Base-by-base conservation (phyloP, 202 grass and related monocot genomes). In the Tripidium arundinaceum region DNA sequence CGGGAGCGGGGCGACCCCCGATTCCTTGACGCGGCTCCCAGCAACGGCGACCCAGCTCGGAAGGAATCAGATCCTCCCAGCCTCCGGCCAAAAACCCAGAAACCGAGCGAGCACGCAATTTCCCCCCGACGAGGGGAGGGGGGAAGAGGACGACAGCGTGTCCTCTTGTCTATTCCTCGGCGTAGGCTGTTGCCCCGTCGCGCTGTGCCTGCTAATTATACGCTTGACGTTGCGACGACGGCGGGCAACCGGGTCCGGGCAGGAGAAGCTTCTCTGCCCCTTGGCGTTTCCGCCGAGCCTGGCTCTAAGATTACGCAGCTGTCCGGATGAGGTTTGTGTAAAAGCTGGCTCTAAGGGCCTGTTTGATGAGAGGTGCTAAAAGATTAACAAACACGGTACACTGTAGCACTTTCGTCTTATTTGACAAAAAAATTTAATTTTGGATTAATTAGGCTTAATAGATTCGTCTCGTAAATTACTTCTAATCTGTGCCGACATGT, bases 201-300 rank as follows among this genome's bases (percentile, higher is more conserved):
- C 61, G 75, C 75, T 46, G 26, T n/a, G 27, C 75, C 55, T 19
- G 26, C 74, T 76, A 86, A 76, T 81, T 62, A 69, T 69, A 46
- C 37, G 36, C 54, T 10, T 8, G 4, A 25, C 65, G 65, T 68
- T 25, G 64, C 36, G n/a, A 39, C 65, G 62, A 16, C 62, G 29
- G 29, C 29, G 29, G 61, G 61, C 28, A 29, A 34, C 28, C 11
- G 24, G 57, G 24, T 3, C 28, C 11, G 24, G 57, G 24, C 7
- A 8, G 67, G 4, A 80, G 78, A 70, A 86, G 49, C n/a, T 61
- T 80, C 83, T 50, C 71, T 55, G 6, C 31, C 41, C 76, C 26
- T 59, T 79, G 59, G 68, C 47, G 47, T 57, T 33, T 33, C 31
- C 31, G 31, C 47, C 26, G 46, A 37, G 3, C 62, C 31, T 3